Percentiles rank a stretch among this genome's conserved stretches.
Conservation (phyloP, 116 monocot species). For the Papilionanthe hybrid region DNA sequence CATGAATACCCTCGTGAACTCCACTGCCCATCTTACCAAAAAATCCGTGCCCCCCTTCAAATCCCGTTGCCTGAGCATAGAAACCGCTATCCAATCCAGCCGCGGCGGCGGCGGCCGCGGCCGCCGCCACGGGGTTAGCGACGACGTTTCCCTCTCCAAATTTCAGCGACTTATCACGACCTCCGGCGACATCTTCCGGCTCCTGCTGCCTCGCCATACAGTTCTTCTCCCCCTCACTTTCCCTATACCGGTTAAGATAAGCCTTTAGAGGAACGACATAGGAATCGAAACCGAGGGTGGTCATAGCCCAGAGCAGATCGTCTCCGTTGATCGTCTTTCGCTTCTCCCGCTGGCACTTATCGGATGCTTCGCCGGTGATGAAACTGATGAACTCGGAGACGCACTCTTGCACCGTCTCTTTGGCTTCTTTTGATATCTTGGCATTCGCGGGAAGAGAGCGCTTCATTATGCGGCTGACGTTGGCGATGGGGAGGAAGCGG, state of each 20-base stretch:
- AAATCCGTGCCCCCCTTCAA: not conserved
- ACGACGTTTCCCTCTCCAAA: not conserved
- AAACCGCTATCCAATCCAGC: not conserved
- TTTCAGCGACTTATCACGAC: not conserved
- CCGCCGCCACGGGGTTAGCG: not conserved
- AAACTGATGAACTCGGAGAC: slow-evolving; percentile 78
- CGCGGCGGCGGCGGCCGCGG: not conserved
- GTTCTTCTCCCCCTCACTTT: slow-evolving; percentile 38
- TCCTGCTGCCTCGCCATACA: slow-evolving; percentile 14
- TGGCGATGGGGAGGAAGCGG: slow-evolving; percentile 56
- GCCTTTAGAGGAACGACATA: slow-evolving; percentile 41
- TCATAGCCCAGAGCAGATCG: slow-evolving; percentile 64
- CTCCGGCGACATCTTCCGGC: not conserved
- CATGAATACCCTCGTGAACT: not conserved
- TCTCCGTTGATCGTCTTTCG: slow-evolving; percentile 65
- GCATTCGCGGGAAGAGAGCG: slow-evolving; percentile 58
- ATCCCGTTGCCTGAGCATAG: not conserved
- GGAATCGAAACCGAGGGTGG: slow-evolving; percentile 51
- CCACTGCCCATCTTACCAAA: not conserved
- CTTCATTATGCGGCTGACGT: slow-evolving; percentile 68
- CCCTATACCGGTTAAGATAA: slow-evolving; percentile 38
- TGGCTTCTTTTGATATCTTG: slow-evolving; percentile 57
- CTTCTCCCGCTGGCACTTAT: slow-evolving; percentile 69
- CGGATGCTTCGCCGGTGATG: slow-evolving; percentile 60
- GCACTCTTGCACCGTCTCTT: slow-evolving; percentile 63